phyloP scores from a whole-genome alignment of 352 stramenopile genomes.

The Phytophthora pini region DNA sequence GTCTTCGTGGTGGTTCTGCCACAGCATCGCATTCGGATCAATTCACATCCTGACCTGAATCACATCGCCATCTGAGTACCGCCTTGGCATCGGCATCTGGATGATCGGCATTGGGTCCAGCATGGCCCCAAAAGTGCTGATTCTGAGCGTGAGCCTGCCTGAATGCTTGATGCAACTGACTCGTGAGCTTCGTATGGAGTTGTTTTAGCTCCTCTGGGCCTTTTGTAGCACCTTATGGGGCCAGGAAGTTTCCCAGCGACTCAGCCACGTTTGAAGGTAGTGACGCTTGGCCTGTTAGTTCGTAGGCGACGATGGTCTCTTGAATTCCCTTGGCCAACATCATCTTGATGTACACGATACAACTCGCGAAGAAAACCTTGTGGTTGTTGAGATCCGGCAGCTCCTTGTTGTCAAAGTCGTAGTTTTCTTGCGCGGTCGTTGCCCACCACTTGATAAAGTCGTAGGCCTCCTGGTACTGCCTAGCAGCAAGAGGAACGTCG shows the following conservation, averaged over 20 bases:
- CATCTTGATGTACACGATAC: not conserved
- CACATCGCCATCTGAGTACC: not conserved
- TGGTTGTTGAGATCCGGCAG: not conserved
- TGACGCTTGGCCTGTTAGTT: not conserved
- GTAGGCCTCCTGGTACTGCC: not conserved
- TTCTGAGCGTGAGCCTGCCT: not conserved
- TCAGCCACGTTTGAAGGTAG: not conserved
- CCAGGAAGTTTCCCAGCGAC: not conserved
- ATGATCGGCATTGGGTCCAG: not conserved
- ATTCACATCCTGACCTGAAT: not conserved
- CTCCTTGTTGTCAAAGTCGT: conserved; percentile 1
- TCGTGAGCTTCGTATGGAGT: not conserved
- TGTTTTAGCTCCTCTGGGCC: not conserved
- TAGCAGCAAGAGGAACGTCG: not conserved
- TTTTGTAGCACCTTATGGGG: not conserved
- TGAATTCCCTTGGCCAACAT: not conserved
- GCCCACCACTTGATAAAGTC: not conserved
- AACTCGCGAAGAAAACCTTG: not conserved
- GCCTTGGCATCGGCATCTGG: not conserved
- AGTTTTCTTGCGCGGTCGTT: not conserved
- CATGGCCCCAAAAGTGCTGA: not conserved
- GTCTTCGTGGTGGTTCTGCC: not conserved
- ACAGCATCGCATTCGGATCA: not conserved
- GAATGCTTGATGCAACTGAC: not conserved
- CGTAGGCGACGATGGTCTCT: not conserved